Conservation (phyloP, 1,139 yeast genomes). For the Candida tropicalis region DNA sequence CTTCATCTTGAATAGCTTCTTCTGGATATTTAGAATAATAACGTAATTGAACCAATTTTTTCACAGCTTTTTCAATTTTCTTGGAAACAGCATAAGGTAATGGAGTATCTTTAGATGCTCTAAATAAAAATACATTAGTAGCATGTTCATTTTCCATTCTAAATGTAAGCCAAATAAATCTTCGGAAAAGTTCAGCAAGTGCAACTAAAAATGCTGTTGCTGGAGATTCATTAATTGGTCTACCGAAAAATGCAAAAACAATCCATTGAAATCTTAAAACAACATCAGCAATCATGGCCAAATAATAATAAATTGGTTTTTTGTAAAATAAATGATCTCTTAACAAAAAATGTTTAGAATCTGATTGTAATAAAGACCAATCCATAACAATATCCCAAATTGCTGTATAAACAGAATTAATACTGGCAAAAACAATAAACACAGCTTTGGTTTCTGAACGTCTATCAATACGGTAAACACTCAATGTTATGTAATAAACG, state of each 20-base stretch:
- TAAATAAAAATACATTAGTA: constrained; percentile 78
- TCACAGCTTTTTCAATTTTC: constrained; percentile 43
- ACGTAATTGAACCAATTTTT: constrained; percentile 39
- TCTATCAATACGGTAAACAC: constrained; percentile 73
- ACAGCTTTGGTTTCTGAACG: constrained; percentile 47
- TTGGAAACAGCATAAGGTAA: constrained; percentile 67
- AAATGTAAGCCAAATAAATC: constrained; percentile 87
- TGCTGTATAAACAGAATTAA: constrained; percentile 71
- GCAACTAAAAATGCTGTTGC: constrained; percentile 86
- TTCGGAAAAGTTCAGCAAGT: constrained; percentile 73
- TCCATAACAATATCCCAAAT: constrained; percentile 95
- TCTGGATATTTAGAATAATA: constrained; percentile 20
- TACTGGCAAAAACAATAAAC: constrained; percentile 71
- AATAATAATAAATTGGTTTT: constrained; percentile 63
- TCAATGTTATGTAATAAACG: constrained; percentile 70
- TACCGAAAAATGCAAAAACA: constrained; percentile 72
- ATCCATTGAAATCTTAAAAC: constrained; percentile 88
- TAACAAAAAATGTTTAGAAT: constrained; percentile 59
- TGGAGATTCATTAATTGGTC: constrained; percentile 85
- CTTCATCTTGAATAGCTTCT: constrained; percentile 7
- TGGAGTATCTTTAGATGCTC: constrained; percentile 86
- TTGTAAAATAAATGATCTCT: constrained; percentile 73
- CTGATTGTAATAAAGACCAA: constrained; percentile 82
- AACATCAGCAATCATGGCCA: constrained; percentile 73
- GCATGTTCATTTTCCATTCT: constrained; percentile 97